Conservation (phyloP, 2,329 filamentous ascomycete species). For the Hypoxylon sp. region DNA sequence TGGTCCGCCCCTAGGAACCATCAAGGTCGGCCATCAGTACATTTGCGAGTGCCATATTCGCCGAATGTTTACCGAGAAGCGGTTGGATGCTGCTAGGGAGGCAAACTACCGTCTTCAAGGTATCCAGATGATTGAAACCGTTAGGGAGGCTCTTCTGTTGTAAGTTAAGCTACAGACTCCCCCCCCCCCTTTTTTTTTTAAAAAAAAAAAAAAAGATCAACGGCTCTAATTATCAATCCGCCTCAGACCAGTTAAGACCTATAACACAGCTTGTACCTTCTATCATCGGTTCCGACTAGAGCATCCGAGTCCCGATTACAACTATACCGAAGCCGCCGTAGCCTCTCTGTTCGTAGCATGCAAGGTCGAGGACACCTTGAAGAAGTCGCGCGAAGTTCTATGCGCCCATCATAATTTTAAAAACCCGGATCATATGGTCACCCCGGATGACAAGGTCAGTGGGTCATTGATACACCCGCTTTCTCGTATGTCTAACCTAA, state of each 20-base stretch:
- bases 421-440: constrained; percentile 74
- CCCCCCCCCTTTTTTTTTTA: constrained; percentile 4
- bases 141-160: constrained; percentile 84
- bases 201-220: too few species aligned
- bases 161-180: constrained; percentile 61
- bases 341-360: constrained; percentile 93
- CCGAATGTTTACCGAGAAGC: constrained; percentile 77
- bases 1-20: constrained; percentile 49
- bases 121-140: constrained; percentile 88
- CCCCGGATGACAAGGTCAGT: constrained; percentile 85
- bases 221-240: constrained; percentile 12
- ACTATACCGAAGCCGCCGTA: constrained; percentile 87
- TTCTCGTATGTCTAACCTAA: constrained; percentile 23
- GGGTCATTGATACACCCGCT: constrained; percentile 11
- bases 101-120: constrained; percentile 86
- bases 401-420: constrained; percentile 92
- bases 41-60: constrained; percentile 86
- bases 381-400: constrained; percentile 94
- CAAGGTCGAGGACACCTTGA: constrained; percentile 98
- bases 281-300: constrained; percentile 94
- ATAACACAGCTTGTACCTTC: constrained; percentile 90
- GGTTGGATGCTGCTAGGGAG: constrained; percentile 83
- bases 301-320: constrained; percentile 88
- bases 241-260: constrained; percentile 86
- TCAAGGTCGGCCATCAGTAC: constrained; percentile 73